phyloP scores from a whole-genome alignment of 306 rosid species.

The Cucurbita pepo region DNA sequence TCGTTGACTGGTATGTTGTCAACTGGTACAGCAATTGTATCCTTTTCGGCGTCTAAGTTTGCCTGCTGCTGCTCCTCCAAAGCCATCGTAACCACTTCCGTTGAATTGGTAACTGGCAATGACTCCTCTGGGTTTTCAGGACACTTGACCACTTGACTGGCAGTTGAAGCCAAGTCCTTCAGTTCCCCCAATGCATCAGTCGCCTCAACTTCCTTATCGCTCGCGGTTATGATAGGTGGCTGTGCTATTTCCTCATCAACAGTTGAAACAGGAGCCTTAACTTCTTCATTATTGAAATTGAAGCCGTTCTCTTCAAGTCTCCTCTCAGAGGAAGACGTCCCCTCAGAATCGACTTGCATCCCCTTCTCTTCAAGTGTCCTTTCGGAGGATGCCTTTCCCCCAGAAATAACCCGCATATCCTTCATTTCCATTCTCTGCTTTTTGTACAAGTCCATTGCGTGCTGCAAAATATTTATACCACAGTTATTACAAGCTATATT shows the following conservation, averaged over 20 bases:
- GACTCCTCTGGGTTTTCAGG: slow-evolving; percentile 28
- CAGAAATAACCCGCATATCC: slow-evolving; percentile 9
- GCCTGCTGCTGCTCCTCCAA: slow-evolving; percentile 18
- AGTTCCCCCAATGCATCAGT: slow-evolving; percentile 18
- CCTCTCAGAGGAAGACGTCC: slow-evolving; percentile 23
- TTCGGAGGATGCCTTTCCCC: slow-evolving; percentile 24
- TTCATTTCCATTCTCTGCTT: slow-evolving; percentile 47
- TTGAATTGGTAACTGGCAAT: slow-evolving; percentile 9
- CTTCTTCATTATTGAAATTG: slow-evolving; percentile 17
- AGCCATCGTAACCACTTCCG: slow-evolving; percentile 15
- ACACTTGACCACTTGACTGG: slow-evolving; percentile 22
- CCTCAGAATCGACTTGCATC: slow-evolving; percentile 10
- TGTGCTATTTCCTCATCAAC: slow-evolving; percentile 19
- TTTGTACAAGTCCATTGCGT: slow-evolving; percentile 66
- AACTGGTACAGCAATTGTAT: not conserved
- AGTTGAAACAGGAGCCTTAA: slow-evolving; percentile 23
- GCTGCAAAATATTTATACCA: slow-evolving; percentile 32
- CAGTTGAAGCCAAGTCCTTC: slow-evolving; percentile 25
- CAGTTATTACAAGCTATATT: not conserved
- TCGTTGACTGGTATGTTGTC: slow-evolving; percentile 10
- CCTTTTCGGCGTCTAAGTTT: slow-evolving; percentile 25
- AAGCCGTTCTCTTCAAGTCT: slow-evolving; percentile 25
- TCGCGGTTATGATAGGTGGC: slow-evolving; percentile 12
- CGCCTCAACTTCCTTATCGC: slow-evolving; percentile 12
- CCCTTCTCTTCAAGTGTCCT: slow-evolving; percentile 25